Base-by-base conservation (phyloP, 2,329 filamentous ascomycete genomes). In the Emergomyces pasteurianus region DNA sequence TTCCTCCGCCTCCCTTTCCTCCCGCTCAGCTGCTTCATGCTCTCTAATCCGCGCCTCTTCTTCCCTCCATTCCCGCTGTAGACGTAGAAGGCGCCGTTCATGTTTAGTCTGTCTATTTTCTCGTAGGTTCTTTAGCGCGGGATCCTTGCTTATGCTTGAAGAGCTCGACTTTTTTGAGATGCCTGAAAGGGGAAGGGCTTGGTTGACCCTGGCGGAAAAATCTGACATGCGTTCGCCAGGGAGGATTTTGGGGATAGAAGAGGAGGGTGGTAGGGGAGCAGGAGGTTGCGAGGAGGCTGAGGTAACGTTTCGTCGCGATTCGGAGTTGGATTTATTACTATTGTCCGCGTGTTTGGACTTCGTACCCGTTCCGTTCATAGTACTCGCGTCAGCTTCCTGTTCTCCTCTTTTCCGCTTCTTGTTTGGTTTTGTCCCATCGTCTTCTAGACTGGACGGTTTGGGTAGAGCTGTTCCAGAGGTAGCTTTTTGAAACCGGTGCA, bases 221-320 rank as follows among this genome's bases (percentile, higher is more conserved):
- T 95, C 88, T 4, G 87, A 84, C 69, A 97, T 78, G 58, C 84
- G 84, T 74, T 99, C 94, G 58, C 90, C 90, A 0, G 92, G 91
- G 18, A 84, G 82, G 64, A 97, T 96, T 55, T 83, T 89, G 0
- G 85, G 86, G 2, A 80, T 69, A 31, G 79, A 75, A 3, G 67
- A 46, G 7, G 34, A 40, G 12, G 52, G n/a, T 12, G 21, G 46
- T 14, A 12, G 46, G 5, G 34, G 34, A 26, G n/a, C 34, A 40
- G 55, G 23, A n/a, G 23, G 40, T 31, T 34, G 55, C n/a, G 49
- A 52, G 7, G 49, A n/a, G 3, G 53, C 40, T 21, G 53, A 16
- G 3, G 34, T 55, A 9, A 7, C 6, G 7, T 47, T 21, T 10
- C 38, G 34, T 18, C 34, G 16, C 5, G 26, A 14, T 42, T 42